Conservation (phyloP, 371 early-diverging fungal species). For the Coemansia sp. region DNA sequence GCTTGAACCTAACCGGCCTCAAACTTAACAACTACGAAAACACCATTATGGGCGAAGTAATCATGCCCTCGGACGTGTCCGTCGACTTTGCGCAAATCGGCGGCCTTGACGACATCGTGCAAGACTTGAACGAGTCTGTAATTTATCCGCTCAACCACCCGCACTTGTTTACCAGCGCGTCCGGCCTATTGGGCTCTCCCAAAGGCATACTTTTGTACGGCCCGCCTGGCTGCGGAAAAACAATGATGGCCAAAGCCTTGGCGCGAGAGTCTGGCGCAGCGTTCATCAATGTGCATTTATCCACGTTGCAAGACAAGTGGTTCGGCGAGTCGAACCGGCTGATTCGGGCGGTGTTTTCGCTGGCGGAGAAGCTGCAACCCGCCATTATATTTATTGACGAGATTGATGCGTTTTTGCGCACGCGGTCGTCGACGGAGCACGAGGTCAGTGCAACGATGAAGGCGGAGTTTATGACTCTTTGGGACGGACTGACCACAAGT, state of each 20-base stretch:
- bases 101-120: constrained; percentile 89
- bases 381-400: constrained; percentile 97
- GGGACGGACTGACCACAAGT: constrained; percentile 93
- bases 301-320: constrained; percentile 96
- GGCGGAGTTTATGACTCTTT: constrained; percentile 97
- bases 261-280: constrained; percentile 94
- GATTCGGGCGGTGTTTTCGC: constrained; percentile 86
- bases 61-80: constrained; percentile 87
- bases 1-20: constrained; percentile 59
- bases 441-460: constrained; percentile 97
- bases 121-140: constrained; percentile 88
- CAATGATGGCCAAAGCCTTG: constrained; percentile 96
- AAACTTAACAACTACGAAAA: constrained; percentile 90
- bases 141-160: constrained; percentile 93
- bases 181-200: constrained; percentile 88
- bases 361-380: constrained; percentile 93
- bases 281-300: constrained; percentile 94
- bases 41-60: constrained; percentile 90
- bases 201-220: constrained; percentile 94
- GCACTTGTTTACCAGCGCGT: constrained; percentile 79
- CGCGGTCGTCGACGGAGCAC: constrained; percentile 87
- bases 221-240: constrained; percentile 97
- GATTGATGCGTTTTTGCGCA: constrained; percentile 94
- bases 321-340: constrained; percentile 96
- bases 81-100: constrained; percentile 89